A percentile compares a stretch with the other conserved stretches of the same genome.
Conservation (phyloP, 1,284 basidiomycete species). For the Rhodotorula sp. region DNA sequence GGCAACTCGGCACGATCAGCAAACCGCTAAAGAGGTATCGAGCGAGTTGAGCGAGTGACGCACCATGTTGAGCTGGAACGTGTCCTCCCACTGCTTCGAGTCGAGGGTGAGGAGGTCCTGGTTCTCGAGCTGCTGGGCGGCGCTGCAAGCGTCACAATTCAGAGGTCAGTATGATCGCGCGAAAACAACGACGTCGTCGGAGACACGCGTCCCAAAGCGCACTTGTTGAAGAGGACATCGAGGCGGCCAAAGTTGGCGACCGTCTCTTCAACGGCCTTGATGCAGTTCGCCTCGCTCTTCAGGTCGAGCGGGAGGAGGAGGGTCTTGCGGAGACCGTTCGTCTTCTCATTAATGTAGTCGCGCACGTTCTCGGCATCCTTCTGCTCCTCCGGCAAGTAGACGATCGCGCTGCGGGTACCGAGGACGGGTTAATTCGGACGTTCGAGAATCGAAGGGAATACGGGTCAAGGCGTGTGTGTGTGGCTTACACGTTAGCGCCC, state of each 20-base stretch:
- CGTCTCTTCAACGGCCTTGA: conserved; percentile 53
- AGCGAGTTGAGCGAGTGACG: background rate
- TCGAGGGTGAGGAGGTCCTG: conserved; percentile 53
- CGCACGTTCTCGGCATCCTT: conserved; percentile 49
- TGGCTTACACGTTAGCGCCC: conserved; percentile 55
- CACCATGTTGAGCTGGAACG: conserved; percentile 53
- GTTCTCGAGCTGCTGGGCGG: conserved; percentile 58
- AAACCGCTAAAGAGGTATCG: too few relatives aligned
- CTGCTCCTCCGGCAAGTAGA: conserved; percentile 57
- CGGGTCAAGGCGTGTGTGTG: background rate
- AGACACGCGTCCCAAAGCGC: background rate
- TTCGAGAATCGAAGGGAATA: too few relatives aligned
- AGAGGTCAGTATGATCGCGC: background rate
- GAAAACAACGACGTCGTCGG: too few relatives aligned
- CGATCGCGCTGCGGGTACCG: conserved; percentile 49
- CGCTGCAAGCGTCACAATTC: conserved; percentile 28
- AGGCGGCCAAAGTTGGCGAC: conserved; percentile 53
- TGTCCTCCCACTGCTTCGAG: conserved; percentile 58
- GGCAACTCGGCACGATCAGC: background rate
- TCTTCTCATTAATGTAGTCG: conserved; percentile 18
- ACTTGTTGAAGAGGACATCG: conserved; percentile 58
- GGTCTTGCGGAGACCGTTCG: conserved; percentile 47
- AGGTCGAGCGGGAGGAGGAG: conserved; percentile 54
- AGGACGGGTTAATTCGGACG: background rate
- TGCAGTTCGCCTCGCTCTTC: conserved; percentile 53